Base-by-base conservation (phyloP, 257 asterid species). In the Plantago major region DNA sequence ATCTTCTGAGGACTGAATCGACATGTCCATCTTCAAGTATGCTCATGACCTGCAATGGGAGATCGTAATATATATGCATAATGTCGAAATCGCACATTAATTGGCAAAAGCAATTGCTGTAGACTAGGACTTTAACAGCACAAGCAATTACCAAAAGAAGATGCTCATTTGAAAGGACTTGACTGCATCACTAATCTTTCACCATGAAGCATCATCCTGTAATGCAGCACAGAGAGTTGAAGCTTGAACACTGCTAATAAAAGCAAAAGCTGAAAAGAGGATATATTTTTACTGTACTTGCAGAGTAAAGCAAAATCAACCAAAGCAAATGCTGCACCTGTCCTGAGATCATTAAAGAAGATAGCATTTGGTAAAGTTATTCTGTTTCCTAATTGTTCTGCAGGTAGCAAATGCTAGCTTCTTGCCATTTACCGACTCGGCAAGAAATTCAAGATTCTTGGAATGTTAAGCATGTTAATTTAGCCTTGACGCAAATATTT, bases 1-100 rank as follows among this genome's bases (percentile, higher is more conserved):
- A 38, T 83, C 96, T 42, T 74, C 69, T 44, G 64, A 49, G 52
- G 58, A 65, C 59, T 62, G 67, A 50, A 68, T 51, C 33, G 55
- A 42, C 6, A 28, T 37, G 9, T 65, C 16, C 52, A 60, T 54
- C 60, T 65, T 70, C 78, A 50, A 44, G 55, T 45, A 65, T 67
- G 72, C 66, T 73, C 86, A 79, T 81, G 64, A 74, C 59, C 58
- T 56, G 42, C 4, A 16, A 42, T 19, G n/a, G 42, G 50, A 19
- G n/a, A 16, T 7, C 10, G 18, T 55, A 62, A 38, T 26, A 12
- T 18, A 10, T 18, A 58, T 58, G 55, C 56, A 62, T 28, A 16
- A 30, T 5, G 22, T 44, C 22, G 43, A 63, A 38, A n/a, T 18
- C n/a, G 14, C 26, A 22, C 26, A 22, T 22, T 22, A 22, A 22